These are phyloP conservation scores for Candida krabiensis DNA, from an alignment of 805 yeast species.

Conservation along the genomic window DNA sequence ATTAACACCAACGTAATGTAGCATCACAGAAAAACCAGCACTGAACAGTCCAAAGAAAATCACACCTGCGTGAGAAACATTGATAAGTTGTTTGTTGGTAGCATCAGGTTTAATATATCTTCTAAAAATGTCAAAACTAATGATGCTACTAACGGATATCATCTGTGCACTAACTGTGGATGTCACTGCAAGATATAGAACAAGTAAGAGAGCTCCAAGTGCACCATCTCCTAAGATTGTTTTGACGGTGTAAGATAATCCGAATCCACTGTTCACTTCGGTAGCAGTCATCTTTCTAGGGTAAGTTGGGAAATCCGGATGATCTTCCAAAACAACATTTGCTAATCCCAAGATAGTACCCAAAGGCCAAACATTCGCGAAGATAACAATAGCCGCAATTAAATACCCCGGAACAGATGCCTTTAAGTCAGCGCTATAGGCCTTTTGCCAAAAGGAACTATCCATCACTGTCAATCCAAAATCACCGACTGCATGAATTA, in stretches of 20 bases:
- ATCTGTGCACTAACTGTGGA: conserved; percentile 42
- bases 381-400: conserved; percentile 34
- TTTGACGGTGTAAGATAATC: conserved; percentile 33
- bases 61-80: conserved; percentile 43
- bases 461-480: conserved; percentile 40
- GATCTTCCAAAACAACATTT: conserved; percentile 29
- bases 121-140: conserved; percentile 48
- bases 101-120: conserved; percentile 44
- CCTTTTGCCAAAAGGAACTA: conserved; percentile 41
- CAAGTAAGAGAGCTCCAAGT: conserved; percentile 34
- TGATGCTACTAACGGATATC: conserved; percentile 40
- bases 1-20: conserved; percentile 35
- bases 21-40: conserved; percentile 40
- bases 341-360: conserved; percentile 38
- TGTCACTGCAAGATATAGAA: conserved; percentile 40
- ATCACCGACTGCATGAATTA: conserved; percentile 37
- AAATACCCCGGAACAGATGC: conserved; percentile 40
- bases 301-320: conserved; percentile 33
- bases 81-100: conserved; percentile 40
- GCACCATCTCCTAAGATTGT: conserved; percentile 35
- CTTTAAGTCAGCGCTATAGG: conserved; percentile 36
- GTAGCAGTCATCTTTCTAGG: conserved; percentile 31
- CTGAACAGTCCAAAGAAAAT: conserved; percentile 38
- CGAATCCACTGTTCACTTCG: conserved; percentile 34
- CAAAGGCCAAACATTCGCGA: conserved; percentile 37